Evolutionary conservation across 352 stramenopile genomes (phyloP), one percentile per base, ranked within the genome.

Genomic region (Pythium utonaiense): DNA sequence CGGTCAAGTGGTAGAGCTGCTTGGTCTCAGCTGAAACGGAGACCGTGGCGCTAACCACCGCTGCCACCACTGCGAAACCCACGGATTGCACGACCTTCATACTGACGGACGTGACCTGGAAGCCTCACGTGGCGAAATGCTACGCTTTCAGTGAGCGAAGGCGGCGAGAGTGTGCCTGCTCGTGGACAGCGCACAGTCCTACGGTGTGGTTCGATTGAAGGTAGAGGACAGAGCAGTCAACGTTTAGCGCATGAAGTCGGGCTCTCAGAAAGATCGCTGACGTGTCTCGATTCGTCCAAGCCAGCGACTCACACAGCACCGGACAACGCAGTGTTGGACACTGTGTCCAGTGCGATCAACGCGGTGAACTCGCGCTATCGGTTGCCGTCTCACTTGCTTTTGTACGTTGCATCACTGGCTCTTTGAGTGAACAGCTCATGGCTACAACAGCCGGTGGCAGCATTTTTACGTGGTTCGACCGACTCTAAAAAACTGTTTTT

Each of bases 1-100:
- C 49, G 1, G 49, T 72, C 34, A 72, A 60, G 55, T 69, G 65
- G 55, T 50, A 72, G 28, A 69, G 55, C 34, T 73, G 66, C 66
- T 73, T 69, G 14, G 24, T 22, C 14, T 66, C 44, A 12, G 64
- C 64, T 12, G 41, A 19, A 31, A 56, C 52, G n/a, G 49, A 41
- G 38, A 56, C 52, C 19, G 31, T 40, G 8, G 19, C 31, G 22
- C 30, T 4, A 24, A 63, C 22, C 4, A 59, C 24, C 6, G 64
- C 47, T 0, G 38, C n/a, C n/a, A n/a, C 53, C 13, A 56, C 41
- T 13, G 66, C 17, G 8, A 49, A 44, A 28, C 57, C 19, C 6
- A 57, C 6, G 1, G 64, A 57, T 3, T 52, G 49, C 45, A 71
- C 52, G n/a, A 67, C 31, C 64, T 71, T 71, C 64, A 71, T 67